These are phyloP conservation scores for Farysia itapuensis DNA, from an alignment of 1,284 basidiomycete species.

Conservation along the genomic window DNA sequence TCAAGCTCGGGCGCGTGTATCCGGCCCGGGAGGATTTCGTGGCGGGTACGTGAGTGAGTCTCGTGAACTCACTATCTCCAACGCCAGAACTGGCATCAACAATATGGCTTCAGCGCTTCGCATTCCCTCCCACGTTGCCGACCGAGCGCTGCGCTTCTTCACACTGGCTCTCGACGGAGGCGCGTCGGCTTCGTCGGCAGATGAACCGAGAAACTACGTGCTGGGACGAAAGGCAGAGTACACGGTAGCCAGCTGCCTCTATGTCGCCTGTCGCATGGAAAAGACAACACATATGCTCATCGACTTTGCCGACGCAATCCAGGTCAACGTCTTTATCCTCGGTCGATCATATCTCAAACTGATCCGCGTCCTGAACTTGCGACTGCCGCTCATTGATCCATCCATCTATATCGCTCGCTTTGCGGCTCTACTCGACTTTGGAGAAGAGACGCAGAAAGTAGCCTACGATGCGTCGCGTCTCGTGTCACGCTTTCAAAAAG, in stretches of 20 bases:
- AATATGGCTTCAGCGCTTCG: conserved; percentile 76
- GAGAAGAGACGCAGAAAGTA: conserved; percentile 86
- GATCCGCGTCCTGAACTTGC: conserved; percentile 81
- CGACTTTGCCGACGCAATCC: conserved; percentile 71
- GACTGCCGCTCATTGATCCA: conserved; percentile 85
- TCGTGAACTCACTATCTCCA: conserved; percentile 82
- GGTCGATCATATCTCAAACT: conserved; percentile 95
- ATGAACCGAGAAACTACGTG: conserved; percentile 56
- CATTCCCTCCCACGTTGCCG: conserved; percentile 76
- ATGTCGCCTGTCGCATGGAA: conserved; percentile 88
- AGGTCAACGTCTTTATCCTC: conserved; percentile 93
- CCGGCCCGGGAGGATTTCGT: conserved; percentile 53
- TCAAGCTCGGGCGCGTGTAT: conserved; percentile 66
- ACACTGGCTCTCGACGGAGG: conserved; percentile 85
- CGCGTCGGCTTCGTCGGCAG: conserved; percentile 36
- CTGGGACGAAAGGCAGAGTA: conserved; percentile 83
- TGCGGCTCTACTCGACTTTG: conserved; percentile 93
- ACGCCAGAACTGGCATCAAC: conserved; percentile 79
- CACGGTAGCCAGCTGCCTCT: conserved; percentile 91
- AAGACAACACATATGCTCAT: conserved; percentile 95
- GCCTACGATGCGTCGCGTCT: conserved; percentile 91
- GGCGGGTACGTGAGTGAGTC: conserved; percentile 56
- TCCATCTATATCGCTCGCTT: conserved; percentile 97
- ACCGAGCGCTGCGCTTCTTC: conserved; percentile 83
- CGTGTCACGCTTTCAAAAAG: conserved; percentile 89